These are phyloP conservation scores for Arctium minus DNA, from an alignment of 129 eudicot genomes.

Conservation along the genomic window DNA sequence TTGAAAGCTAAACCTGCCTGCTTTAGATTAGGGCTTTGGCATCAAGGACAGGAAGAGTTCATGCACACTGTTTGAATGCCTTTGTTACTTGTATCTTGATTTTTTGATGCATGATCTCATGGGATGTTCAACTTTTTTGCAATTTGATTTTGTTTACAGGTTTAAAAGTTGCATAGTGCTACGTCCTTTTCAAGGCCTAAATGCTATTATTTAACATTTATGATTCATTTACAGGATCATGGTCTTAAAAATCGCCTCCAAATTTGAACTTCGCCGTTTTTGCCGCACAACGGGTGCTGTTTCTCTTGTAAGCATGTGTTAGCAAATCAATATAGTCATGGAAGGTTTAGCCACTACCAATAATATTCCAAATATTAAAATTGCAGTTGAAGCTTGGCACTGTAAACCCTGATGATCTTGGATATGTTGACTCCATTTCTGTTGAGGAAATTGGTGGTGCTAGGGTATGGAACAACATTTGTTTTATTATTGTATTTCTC, in stretches of 20 bases:
- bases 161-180: background rate
- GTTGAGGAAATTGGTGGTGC: constrained; percentile 96
- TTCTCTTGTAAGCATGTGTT: constrained; percentile 64
- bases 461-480: constrained; percentile 43
- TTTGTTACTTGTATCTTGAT: no score
- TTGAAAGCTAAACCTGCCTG: no score
- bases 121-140: no score
- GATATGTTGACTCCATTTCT: constrained; percentile 82
- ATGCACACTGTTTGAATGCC: no score
- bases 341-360: background rate
- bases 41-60: no score
- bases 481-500: background rate
- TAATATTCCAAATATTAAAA: background rate
- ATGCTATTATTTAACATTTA: background rate
- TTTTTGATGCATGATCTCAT: no score
- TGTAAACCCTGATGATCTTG: constrained; percentile 87
- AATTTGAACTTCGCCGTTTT: constrained; percentile 85
- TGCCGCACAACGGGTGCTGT: constrained; percentile 96
- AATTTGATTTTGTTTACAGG: no score
- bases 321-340: background rate
- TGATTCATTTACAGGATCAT: constrained; percentile 55
- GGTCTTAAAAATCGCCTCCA: constrained; percentile 88
- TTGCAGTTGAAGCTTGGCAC: constrained; percentile 83
- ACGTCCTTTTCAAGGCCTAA: background rate
- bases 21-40: no score